phyloP scores from a whole-genome alignment of 75 land plant species.

The Cupressus sempervirens region DNA sequence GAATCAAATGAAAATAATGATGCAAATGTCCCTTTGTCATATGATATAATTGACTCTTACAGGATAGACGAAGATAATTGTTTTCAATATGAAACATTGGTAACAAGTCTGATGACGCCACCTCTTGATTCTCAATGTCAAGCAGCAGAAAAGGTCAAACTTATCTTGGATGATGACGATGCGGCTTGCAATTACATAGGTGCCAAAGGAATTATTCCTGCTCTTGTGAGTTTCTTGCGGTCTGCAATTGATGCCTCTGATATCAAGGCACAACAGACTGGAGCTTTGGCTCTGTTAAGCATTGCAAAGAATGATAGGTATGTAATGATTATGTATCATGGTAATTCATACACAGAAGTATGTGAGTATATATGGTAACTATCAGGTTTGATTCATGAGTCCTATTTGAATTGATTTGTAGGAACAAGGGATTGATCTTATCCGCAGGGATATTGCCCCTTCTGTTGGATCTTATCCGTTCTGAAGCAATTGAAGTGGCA shows the following conservation, averaged over 20 bases:
- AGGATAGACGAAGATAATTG: constrained; percentile 6
- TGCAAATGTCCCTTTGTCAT: constrained; percentile 2
- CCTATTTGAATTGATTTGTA: constrained; percentile 19
- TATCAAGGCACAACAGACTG: constrained; percentile 40
- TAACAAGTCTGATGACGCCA: constrained; percentile 28
- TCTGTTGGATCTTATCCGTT: constrained; percentile 44
- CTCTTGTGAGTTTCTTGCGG: constrained; percentile 45
- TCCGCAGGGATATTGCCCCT: constrained; percentile 49
- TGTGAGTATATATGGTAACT: neutral
- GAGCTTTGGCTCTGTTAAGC: constrained; percentile 48
- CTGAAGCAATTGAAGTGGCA: constrained; percentile 41
- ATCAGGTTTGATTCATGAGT: neutral
- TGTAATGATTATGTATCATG: constrained; percentile 10
- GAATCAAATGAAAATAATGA: neutral
- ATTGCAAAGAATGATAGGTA: constrained; percentile 63
- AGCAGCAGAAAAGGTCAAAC: constrained; percentile 47
- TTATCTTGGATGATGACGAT: constrained; percentile 26
- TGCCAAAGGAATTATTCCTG: constrained; percentile 36
- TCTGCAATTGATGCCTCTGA: constrained; percentile 34
- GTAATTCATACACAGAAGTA: neutral
- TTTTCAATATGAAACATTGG: constrained; percentile 18
- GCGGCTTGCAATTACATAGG: constrained; percentile 27
- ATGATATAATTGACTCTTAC: constrained; percentile 11
- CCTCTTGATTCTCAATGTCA: constrained; percentile 36
- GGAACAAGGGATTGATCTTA: constrained; percentile 38